A percentile compares a stretch with the other conserved stretches of the same genome.
These are phyloP conservation scores for Lenwebbia sp. DNA, from an alignment of 345 rosid species.

Conservation along the genomic window DNA sequence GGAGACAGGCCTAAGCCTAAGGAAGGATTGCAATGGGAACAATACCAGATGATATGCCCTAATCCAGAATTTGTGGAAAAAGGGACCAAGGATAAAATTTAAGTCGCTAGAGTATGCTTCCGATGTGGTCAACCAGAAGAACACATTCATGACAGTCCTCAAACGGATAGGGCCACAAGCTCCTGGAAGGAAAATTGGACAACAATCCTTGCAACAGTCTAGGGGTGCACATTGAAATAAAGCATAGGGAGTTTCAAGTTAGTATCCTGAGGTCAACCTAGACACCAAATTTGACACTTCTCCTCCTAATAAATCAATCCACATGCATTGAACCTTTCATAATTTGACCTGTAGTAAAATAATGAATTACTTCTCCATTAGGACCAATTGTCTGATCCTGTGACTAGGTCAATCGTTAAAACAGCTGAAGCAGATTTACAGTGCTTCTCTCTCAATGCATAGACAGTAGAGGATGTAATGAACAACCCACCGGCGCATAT, in stretches of 20 bases:
- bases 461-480: not conserved
- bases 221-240: not conserved
- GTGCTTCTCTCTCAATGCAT: not conserved
- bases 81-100: not conserved
- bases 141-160: not conserved
- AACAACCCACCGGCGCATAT: not conserved
- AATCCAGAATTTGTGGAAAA: not conserved
- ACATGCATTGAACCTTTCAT: not conserved
- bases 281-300: not conserved
- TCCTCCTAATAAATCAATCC: not conserved
- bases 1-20: not conserved
- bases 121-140: not conserved
- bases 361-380: not conserved
- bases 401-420: not conserved
- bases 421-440: not conserved
- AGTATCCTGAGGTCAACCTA: not conserved
- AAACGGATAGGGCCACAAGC: not conserved
- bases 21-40: not conserved
- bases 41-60: not conserved
- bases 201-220: not conserved
- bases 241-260: not conserved
- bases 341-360: not conserved
- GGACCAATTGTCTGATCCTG: not conserved
- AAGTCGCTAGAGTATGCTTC: not conserved
- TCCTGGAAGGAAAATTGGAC: not conserved